Evolutionary conservation across 148 eudicot species (phyloP).

Genomic region (Rheum nobile): DNA sequence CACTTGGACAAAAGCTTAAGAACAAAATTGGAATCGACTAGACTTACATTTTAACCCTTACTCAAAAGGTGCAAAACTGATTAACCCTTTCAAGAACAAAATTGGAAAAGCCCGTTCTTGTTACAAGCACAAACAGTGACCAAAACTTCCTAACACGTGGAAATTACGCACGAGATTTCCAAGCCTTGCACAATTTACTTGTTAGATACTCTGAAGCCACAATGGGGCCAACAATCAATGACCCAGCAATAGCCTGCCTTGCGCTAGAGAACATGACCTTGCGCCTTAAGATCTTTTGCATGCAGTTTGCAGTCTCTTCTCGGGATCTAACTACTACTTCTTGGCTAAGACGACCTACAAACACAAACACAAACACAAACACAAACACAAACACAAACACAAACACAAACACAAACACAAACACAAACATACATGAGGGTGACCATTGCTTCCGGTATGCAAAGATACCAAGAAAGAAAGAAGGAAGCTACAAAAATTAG

Average conservation of each 20-base stretch:
- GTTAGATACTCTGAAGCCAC: conserved; percentile 56
- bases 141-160: too few species aligned
- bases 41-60: not conserved
- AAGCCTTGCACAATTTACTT: conserved; percentile 67
- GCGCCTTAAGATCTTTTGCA: conserved; percentile 56
- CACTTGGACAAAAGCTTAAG: not conserved
- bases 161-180: conserved; percentile 61
- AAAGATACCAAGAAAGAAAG: not conserved
- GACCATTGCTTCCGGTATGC: not conserved
- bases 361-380: not conserved
- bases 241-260: conserved; percentile 83
- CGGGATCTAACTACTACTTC: conserved; percentile 41
- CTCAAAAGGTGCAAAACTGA: too few species aligned
- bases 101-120: too few species aligned
- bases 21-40: too few species aligned
- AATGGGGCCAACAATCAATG: conserved; percentile 57
- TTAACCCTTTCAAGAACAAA: too few species aligned
- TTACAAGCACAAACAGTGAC: not conserved
- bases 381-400: too few species aligned
- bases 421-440: not conserved
- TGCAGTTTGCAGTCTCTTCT: conserved; percentile 53
- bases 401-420: too few species aligned
- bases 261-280: conserved; percentile 77
- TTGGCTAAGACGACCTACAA: conserved; percentile 26
- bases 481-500: not conserved